Base-by-base conservation (phyloP, 2,329 filamentous ascomycete genomes). In the Rhexocercosporidium sp. region DNA sequence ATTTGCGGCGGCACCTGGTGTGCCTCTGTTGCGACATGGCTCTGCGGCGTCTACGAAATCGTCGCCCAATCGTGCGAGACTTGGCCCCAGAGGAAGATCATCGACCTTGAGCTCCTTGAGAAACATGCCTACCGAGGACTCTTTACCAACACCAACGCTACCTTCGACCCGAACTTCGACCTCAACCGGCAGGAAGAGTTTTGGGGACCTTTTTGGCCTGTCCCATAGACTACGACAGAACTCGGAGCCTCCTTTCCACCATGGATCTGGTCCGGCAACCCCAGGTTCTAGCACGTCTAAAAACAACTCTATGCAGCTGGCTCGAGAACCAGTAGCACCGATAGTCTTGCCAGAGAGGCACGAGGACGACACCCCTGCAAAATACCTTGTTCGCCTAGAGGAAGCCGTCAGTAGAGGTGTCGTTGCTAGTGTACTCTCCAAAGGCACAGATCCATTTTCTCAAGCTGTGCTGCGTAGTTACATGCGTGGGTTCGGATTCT, bases 401-500 rank as follows among this genome's bases (percentile, higher is more conserved):
- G 92, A 92, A 68, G 86, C 90, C 49, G 85, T 97, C 18, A 92
- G 90, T 46, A 90, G 92, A 65, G 92, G 94, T 70, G 87, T 92
- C 62, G 94, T 99, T 72, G 94, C 94, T 16, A 92, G 91, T 56
- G 88, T 93, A 18, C 81, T 99, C 29, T 95, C 93, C 20, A 97
- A 96, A 76, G 92, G 89, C n/a, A 87, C 88, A 1, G 95, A 99
- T 74, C 81, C 89, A 0, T 99, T 98, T 78, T 92, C 90, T 56
- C 88, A 90, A 67, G 89, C 92, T 0, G 94, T 97, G 3, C 80
- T 99, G 65, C 88, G 95, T 68, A 97, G 95, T 76, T 98, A 97
- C 76, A 98, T 98, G 91, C 89, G 95, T 62, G 91, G 91, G 22
- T 98, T 98, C 79, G 89, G 90, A 62, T 98, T 98, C 81, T 98